Evolutionary conservation across 2,329 filamentous ascomycete genomes (phyloP), one percentile per base, ranked within the genome.

Genomic region (Hawksworthiomyces lignivorus): DNA sequence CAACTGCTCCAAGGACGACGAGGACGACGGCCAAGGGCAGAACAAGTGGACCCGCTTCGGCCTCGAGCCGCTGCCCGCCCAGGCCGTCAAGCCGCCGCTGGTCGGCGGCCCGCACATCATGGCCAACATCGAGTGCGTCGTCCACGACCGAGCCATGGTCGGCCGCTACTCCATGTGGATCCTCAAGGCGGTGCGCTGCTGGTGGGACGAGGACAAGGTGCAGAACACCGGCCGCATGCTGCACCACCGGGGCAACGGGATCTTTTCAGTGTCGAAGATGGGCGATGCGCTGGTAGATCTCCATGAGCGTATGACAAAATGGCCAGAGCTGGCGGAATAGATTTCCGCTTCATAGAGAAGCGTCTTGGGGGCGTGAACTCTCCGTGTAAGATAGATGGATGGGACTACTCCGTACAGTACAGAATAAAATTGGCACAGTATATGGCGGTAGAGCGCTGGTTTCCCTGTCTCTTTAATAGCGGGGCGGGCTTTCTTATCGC

Each of bases 91-190:
- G 45, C 54, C 58, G 12, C 58, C 58, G 29, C 52, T 62, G 17
- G 57, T 61, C 4, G 58, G 57, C 30, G 56, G 57, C 1, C 24
- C 36, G 17, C 30, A 57, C 35, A 43, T 60, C 22, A 56, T 61
- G 39, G 54, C 57, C 12, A 62, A 62, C 38, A 52, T 61, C 29
- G 59, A 62, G 50, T 62, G 59, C 45, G 56, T 59, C 15, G 56
- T 62, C 22, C 54, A 60, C 41, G 58, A 61, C 43, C 52, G 48
- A 7, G 53, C 50, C 39, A 56, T 57, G 52, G 58, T 59, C 32
- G 49, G 53, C 42, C 58, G 56, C 31, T 60, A 59, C 46, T 48
- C 49, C 21, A 56, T 60, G 52, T 61, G 59, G 59, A 56, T 61
- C 28, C 43, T 61, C 20, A 53, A 54, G 35, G 52, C 53, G n/a